Evolutionary conservation across 441 rosid genomes (phyloP).

Genomic region (Euphorbia corollata): DNA sequence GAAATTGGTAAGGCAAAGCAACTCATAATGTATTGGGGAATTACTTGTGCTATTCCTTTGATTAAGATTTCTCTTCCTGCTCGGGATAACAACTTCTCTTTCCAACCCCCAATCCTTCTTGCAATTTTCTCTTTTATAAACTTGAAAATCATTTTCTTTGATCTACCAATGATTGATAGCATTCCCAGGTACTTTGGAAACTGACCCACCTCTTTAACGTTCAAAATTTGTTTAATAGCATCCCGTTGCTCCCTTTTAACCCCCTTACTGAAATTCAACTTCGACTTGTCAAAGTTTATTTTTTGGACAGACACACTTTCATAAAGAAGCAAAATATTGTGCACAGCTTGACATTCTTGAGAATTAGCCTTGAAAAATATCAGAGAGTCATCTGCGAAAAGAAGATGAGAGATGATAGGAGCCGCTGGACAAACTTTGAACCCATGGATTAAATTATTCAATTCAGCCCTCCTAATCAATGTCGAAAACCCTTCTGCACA

Average conservation of each 20-base stretch:
- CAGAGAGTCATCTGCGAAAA: not conserved
- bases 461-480: not conserved
- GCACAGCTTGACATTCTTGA: not conserved
- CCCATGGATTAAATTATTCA: not conserved
- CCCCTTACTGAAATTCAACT: not conserved
- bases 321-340: fast-evolving
- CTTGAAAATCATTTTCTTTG: not conserved
- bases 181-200: not conserved
- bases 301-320: not conserved
- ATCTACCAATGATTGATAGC: not conserved
- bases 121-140: not conserved
- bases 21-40: not conserved
- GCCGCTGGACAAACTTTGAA: not conserved
- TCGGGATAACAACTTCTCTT: not conserved
- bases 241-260: fast-evolving
- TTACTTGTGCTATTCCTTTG: not conserved
- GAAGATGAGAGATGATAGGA: not conserved
- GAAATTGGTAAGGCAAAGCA: not conserved
- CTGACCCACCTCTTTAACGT: not conserved
- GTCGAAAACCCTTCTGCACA: not conserved
- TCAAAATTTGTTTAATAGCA: not conserved
- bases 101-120: not conserved
- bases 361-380: not conserved
- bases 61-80: not conserved
- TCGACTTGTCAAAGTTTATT: not conserved